These are phyloP conservation scores for Aegilops bicornis DNA, from an alignment of 176 grass and related monocot species.

Conservation along the genomic window DNA sequence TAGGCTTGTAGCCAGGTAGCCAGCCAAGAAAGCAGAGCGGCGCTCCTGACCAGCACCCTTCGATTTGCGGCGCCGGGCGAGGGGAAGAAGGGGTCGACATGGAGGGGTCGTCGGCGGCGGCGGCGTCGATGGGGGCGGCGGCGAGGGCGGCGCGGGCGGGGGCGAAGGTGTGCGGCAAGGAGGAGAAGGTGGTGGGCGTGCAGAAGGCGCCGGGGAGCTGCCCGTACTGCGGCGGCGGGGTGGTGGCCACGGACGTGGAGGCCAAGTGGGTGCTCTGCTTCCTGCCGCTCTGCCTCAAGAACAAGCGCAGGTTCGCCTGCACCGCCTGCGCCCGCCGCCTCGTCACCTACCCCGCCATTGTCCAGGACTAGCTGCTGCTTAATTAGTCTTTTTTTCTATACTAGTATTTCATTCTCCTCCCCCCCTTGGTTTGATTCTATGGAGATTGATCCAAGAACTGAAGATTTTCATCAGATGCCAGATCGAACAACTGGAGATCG, in stretches of 20 bases:
- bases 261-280: constrained; percentile 62
- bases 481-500: too few species aligned
- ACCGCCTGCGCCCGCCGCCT: constrained; percentile 52
- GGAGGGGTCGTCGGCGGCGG: not conserved
- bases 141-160: constrained; percentile 1
- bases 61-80: not conserved
- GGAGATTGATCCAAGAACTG: too few species aligned
- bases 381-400: too few species aligned
- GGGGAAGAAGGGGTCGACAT: not conserved
- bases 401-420: too few species aligned
- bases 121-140: not conserved
- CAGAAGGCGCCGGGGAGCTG: constrained; percentile 77
- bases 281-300: constrained; percentile 57
- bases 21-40: not conserved
- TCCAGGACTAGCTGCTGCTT: constrained; percentile 30
- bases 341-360: constrained; percentile 61
- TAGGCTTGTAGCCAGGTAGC: not conserved
- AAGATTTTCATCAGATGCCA: too few species aligned
- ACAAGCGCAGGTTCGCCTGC: constrained; percentile 68
- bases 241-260: constrained; percentile 65
- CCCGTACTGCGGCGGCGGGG: constrained; percentile 77
- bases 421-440: too few species aligned
- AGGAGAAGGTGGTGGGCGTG: constrained; percentile 58
- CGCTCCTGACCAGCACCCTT: not conserved
- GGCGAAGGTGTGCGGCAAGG: constrained; percentile 45